Base-by-base conservation (phyloP, 2,329 filamentous ascomycete species). In the Pyrenochaeta sp. region DNA sequence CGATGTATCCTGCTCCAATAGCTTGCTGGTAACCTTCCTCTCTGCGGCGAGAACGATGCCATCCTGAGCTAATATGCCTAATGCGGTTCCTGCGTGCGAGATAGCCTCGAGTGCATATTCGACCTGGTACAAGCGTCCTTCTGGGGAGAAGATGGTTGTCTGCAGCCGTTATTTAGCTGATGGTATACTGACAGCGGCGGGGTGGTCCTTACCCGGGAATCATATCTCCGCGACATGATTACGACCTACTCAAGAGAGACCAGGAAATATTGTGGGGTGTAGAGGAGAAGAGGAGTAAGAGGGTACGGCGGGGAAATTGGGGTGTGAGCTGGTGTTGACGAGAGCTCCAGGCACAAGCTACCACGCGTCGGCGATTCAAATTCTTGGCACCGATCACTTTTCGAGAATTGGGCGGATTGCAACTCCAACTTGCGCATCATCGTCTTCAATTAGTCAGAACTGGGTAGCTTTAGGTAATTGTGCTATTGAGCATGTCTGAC, bases 81-180 rank as follows among this genome's bases (percentile, higher is more conserved):
- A 88, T 64, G 95, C 95, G 44, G 95, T 99, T 68, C 95, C 95
- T 66, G 95, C 95, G 73, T 99, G 95, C 65, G 95, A 99, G 75
- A 99, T 99, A 75, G 95, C 95, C 79, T 99, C 95, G 46, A 99
- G 87, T 21, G 95, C 96, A 85, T 99, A 99, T 86, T 99, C 95
- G 71, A 99, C 95, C 81, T 99, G 95, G 80, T 99, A 99, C 58
- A 99, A 87, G 74, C 95, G 93, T 63, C 95, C 95, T 82, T 99
- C 95, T 56, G 95, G 95, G 57, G 95, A 99, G 88, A 99, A 99
- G 86, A 99, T 99, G 77, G 95, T 99, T 70, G 95, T 99, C 93
- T 97, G 70, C 18, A 50, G 45, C 45, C 39, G 21, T n/a, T 17
- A 27, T 67, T 72, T 67, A 70, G 71, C 61, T 35, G 50, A 33